Evolutionary conservation across 352 stramenopile genomes (phyloP), one percentile per base, ranked within the genome.

Genomic region (Globisporangium splendens): DNA sequence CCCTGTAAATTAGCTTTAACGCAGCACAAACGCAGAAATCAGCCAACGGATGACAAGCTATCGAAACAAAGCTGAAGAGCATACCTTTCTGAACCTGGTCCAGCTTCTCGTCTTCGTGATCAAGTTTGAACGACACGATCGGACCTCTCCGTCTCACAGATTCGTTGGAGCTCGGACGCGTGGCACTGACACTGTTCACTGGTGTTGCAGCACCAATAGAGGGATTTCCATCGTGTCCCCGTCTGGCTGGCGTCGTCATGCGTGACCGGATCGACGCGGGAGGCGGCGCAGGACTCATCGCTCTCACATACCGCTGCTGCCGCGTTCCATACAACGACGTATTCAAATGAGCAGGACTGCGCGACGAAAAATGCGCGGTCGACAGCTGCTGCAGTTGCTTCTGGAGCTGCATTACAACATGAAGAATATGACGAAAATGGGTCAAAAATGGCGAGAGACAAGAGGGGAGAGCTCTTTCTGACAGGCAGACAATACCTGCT

Each of bases 361-460:
- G 60, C 10, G 71, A 53, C 35, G 66, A 43, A 52, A 79, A 77
- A 35, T 79, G 71, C 44, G 66, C 62, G 20, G 65, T 66, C 21
- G 68, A 77, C 24, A 79, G 51, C 50, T 79, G 71, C 55, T 79
- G 71, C 56, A 79, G 18, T 56, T 74, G 54, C 17, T 63, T 62
- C 44, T 72, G 66, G 44, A 79, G 69, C 57, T 79, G 24, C 15
- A 47, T 47, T 6, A 47, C 42, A 47, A 6, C 5, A n/a, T n/a
- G n/a, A n/a, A n/a, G n/a, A n/a, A n/a, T n/a, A n/a, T n/a, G n/a
- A n/a, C n/a, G n/a, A n/a, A n/a, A n/a, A n/a, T n/a, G n/a, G n/a
- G n/a, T 33, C 21, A 54, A 33, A 41, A 20, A 33, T n/a, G n/a
- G n/a, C n/a, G n/a, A n/a, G n/a, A n/a, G n/a, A 5, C 24, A 5